These are phyloP conservation scores for Phoenix roebelenii DNA, from an alignment of 176 grass and related monocot species.

Conservation along the genomic window DNA sequence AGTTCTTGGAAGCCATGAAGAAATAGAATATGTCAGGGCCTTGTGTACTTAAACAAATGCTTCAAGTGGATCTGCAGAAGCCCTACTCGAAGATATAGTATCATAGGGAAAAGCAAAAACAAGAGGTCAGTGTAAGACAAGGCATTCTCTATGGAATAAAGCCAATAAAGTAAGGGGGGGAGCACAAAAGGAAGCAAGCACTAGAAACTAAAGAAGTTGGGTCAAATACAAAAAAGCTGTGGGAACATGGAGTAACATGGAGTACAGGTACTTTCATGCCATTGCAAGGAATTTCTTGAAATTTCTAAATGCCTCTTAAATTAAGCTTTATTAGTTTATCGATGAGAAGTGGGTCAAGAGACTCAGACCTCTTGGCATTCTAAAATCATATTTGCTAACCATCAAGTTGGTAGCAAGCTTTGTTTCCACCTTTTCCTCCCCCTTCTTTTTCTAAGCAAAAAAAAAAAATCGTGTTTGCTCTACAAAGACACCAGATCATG, in stretches of 20 bases:
- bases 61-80: not conserved
- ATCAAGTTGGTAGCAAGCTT: too few relatives aligned
- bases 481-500: too few relatives aligned
- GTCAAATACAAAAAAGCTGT: slow-evolving; percentile 38
- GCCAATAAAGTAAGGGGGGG: slow-evolving; percentile 6
- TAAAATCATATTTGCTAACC: too few relatives aligned
- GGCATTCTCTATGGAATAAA: slow-evolving; percentile 9
- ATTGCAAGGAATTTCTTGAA: slow-evolving; percentile 43
- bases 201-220: slow-evolving; percentile 15
- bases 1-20: not conserved
- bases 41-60: slow-evolving; percentile 22
- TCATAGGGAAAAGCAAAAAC: not conserved
- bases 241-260: slow-evolving; percentile 62
- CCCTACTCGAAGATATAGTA: not conserved
- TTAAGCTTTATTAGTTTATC: too few relatives aligned
- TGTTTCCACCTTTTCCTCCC: too few relatives aligned
- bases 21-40: slow-evolving; percentile 9
- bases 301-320: too few relatives aligned
- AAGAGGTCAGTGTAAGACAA: not conserved
- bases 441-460: too few relatives aligned
- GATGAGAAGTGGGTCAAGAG: too few relatives aligned
- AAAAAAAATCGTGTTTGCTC: too few relatives aligned
- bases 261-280: slow-evolving; percentile 42
- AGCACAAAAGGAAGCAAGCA: slow-evolving; percentile 38
- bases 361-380: too few relatives aligned